phyloP scores from a whole-genome alignment of 1,284 basidiomycete species.

The Afroboletus lepidellus region DNA sequence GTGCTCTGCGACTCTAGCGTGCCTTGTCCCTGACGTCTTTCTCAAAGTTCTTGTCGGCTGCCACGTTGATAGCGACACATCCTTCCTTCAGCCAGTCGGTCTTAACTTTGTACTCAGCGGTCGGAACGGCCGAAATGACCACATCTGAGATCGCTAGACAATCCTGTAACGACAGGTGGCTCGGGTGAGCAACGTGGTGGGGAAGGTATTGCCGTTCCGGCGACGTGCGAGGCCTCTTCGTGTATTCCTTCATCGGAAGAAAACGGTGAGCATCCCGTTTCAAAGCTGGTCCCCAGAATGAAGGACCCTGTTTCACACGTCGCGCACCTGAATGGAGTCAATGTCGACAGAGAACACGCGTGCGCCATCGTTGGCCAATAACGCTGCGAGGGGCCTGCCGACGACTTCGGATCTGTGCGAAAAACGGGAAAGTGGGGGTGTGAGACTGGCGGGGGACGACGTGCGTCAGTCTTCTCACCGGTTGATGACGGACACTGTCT shows the following conservation, averaged over 20 bases:
- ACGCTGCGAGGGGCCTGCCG: conserved; percentile 89
- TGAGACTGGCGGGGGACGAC: conserved; percentile 3
- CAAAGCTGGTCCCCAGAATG: not conserved
- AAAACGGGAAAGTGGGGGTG: not conserved
- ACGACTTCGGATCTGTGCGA: conserved; percentile 91
- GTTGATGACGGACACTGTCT: conserved; percentile 93
- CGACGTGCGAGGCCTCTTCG: conserved; percentile 70
- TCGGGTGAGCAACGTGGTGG: conserved; percentile 78
- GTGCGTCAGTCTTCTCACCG: conserved; percentile 47
- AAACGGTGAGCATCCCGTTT: conserved; percentile 3
- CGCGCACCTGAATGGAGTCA: conserved; percentile 79
- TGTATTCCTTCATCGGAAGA: conserved; percentile 63
- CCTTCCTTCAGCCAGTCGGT: conserved; percentile 91
- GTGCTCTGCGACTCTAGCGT: conserved; percentile 16
- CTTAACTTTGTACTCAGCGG: conserved; percentile 84
- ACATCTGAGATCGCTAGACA: conserved; percentile 84
- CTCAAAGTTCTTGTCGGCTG: conserved; percentile 97
- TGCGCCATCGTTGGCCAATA: conserved; percentile 94
- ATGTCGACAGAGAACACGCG: conserved; percentile 94
- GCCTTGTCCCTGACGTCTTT: conserved; percentile 90
- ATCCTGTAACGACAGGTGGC: conserved; percentile 66
- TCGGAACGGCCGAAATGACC: conserved; percentile 89
- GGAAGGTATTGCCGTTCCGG: conserved; percentile 66
- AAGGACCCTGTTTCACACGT: conserved; percentile 3
- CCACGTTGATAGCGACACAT: conserved; percentile 90